phyloP scores from a whole-genome alignment of 1,284 basidiomycete genomes.

The Ustilago loliicola region DNA sequence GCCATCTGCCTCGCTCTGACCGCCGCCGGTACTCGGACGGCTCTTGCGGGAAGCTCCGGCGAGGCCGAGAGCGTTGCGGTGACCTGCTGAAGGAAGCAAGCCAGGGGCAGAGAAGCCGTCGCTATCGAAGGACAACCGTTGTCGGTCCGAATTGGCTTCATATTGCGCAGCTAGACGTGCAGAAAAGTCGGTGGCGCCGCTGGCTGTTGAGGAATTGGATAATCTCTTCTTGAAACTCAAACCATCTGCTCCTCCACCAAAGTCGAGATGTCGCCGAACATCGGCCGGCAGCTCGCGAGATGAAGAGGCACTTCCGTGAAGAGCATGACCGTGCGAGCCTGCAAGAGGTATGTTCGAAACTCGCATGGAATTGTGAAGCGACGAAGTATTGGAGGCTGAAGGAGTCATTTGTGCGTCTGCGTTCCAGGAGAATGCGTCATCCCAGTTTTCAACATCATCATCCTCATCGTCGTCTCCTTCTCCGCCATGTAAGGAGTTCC shows the following conservation, averaged over 20 bases:
- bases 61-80: slow-evolving; percentile 5
- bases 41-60: background rate
- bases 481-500: background rate
- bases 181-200: slow-evolving; percentile 40
- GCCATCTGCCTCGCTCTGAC: slow-evolving; percentile 25
- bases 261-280: slow-evolving; percentile 6
- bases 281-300: slow-evolving; percentile 9
- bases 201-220: slow-evolving; percentile 25
- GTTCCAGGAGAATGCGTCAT: slow-evolving; percentile 50
- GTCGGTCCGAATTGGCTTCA: slow-evolving; percentile 21
- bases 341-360: background rate
- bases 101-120: slow-evolving; percentile 3
- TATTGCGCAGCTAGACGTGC: slow-evolving; percentile 44
- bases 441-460: slow-evolving; percentile 56
- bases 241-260: background rate
- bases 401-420: slow-evolving; percentile 26
- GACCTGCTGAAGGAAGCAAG: background rate
- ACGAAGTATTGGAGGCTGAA: slow-evolving; percentile 23
- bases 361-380: slow-evolving; percentile 9
- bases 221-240: background rate
- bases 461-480: slow-evolving; percentile 14
- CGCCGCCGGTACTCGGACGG: background rate
- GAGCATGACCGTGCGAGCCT: background rate
- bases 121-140: slow-evolving; percentile 12
- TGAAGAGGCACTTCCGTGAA: background rate